Evolutionary conservation across 352 stramenopile species (phyloP), one percentile per base, ranked within the genome.

Genomic region (Pythium plurisporium): DNA sequence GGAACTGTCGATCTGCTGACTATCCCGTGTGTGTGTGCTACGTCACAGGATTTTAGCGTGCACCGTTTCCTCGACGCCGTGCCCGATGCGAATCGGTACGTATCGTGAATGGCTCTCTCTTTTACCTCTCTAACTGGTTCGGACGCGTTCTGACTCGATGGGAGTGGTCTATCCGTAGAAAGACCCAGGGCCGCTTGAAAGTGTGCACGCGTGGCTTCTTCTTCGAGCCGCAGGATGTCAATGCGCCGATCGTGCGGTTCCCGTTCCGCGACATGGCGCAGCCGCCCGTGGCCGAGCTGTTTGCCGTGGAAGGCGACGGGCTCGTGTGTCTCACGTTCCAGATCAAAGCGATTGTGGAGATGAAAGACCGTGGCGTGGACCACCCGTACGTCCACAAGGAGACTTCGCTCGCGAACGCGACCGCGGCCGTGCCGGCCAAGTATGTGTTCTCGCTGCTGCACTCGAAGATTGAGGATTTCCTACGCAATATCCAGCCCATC

Each of bases 121-220:
- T 23, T 10, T 15, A 38, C 27, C 25, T 7, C 10, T 25, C n/a
- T 7, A 8, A 44, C 17, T 10, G 34, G 14, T 44, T 20, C 14
- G 26, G 17, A 17, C 20, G 5, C 7, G 11, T 41, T 22, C 26
- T 7, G 38, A 26, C 4, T 27, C 15, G n/a, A 8, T 1, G 7
- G 6, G 22, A n/a, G 14, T 12, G 7, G 23, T 48, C 26, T 37
- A 37, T 48, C 17, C 22, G 26, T 30, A 82, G 84, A 8, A 95
- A 94, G 46, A 67, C 79, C 25, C 82, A 92, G 49, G 84, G 84
- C 1, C 72, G 84, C 7, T 67, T 95, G 14, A 97, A 96, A 67
- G 65, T 96, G 27, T 96, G 83, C 62, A 96, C 89, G 14, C 74
- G 89, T 41, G 86, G 84, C 49, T 89, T 97, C 53, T 94, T 97